Evolutionary conservation across 192 early-diverging fungal species (phyloP).

Genomic region (Polychytrium aggregatum): DNA sequence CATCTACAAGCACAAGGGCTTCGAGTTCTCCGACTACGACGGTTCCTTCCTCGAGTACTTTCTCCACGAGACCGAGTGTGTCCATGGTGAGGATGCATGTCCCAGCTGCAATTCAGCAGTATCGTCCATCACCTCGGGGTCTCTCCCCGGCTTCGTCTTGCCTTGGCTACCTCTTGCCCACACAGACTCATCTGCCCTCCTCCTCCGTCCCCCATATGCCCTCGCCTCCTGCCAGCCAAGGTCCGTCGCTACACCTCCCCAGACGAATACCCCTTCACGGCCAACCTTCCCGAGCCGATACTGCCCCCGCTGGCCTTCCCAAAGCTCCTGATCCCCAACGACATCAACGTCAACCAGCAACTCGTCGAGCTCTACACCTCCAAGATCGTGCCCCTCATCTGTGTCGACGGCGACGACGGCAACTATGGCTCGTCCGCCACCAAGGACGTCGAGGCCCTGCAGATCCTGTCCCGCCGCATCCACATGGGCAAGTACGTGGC

Average conservation of each 20-base stretch:
- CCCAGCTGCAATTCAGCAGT: neutral
- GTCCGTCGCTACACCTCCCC: slow-evolving; percentile 77
- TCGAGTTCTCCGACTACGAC: slow-evolving; percentile 54
- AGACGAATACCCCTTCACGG: slow-evolving; percentile 92
- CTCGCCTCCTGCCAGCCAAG: slow-evolving; percentile 33
- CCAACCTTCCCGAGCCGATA: slow-evolving; percentile 69
- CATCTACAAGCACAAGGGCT: slow-evolving; percentile 62
- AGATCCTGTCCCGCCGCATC: slow-evolving; percentile 83
- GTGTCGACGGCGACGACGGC: slow-evolving; percentile 60
- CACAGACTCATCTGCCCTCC: too few species aligned
- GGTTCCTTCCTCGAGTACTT: slow-evolving; percentile 84
- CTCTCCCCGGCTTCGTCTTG: neutral
- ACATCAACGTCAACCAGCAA: slow-evolving; percentile 78
- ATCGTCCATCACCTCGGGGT: neutral
- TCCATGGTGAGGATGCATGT: slow-evolving; percentile 59
- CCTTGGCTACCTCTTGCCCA: too few species aligned
- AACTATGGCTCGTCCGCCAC: slow-evolving; percentile 94
- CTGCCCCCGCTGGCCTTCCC: slow-evolving; percentile 77
- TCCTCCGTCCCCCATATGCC: too few species aligned
- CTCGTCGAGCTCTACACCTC: slow-evolving; percentile 75
- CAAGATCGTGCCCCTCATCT: slow-evolving; percentile 67
- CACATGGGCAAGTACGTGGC: slow-evolving; percentile 98
- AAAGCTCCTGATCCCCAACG: slow-evolving; percentile 52
- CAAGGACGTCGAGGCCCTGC: slow-evolving; percentile 83
- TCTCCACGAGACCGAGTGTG: slow-evolving; percentile 80